Evolutionary conservation across 2,329 filamentous ascomycete genomes (phyloP), one percentile per base, ranked within the genome.

Genomic region (Hymenoscyphus albidus): DNA sequence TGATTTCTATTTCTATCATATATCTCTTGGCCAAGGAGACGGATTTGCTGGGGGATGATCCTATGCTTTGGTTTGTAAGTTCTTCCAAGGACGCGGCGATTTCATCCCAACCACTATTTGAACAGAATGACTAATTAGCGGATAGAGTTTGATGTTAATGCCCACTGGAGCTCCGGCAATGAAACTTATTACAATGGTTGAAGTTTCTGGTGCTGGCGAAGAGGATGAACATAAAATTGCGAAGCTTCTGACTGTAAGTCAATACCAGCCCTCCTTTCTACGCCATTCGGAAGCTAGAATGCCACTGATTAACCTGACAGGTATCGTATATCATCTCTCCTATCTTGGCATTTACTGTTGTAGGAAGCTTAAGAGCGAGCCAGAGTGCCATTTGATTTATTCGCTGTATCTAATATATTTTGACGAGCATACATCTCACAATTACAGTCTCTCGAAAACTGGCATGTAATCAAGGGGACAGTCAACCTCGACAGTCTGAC

Each of bases 41-140:
- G 0, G 68, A 70, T 0, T 48, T 85, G 2, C 71, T 90, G 2
- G 78, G 79, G 3, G 70, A 78, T 2, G 88, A 90, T 71, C 86
- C 86, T 0, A 83, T 90, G 68, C 75, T 90, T 39, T 89, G 86
- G 86, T 90, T 90, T 70, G 79, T 77, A 16, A 74, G 81, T 58
- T 32, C 3, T n/a, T 27, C 16, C 1, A 39, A 35, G 40, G 1
- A 12, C 38, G n/a, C 27, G 4, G 1, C 3, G 22, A 32, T 48
- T 4, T 16, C n/a, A 6, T 62, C 39, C 27, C 27, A 5, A 27
- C 2, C 2, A 27, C 27, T 27, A 27, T 27, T 3, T 14, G 5
- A 9, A n/a, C 13, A 31, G 6, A n/a, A n/a, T 22, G 35, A 35
- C 42, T 61, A 38, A 61, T 27, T 16, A n/a, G 16, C 2, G 1